phyloP scores from a whole-genome alignment of 768 basidiomycete genomes.

The Psilocybe azurescens region DNA sequence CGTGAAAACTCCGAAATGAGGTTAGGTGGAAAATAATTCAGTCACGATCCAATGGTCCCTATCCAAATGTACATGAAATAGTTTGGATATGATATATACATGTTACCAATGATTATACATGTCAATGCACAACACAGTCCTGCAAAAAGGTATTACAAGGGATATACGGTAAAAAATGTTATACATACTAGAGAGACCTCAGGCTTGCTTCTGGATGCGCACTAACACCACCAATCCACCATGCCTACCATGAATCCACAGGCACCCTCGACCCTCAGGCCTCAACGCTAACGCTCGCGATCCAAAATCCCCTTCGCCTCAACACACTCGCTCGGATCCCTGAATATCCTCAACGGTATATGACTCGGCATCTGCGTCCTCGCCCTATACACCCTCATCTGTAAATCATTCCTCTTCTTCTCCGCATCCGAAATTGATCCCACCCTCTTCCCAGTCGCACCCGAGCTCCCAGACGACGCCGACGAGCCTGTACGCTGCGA shows the following conservation, averaged over 20 bases:
- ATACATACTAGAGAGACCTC: not conserved
- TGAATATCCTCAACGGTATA: slow-evolving; percentile 69
- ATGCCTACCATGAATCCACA: not conserved
- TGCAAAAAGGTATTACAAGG: not conserved
- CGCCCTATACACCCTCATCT: slow-evolving; percentile 68
- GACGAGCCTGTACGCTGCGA: slow-evolving; percentile 16
- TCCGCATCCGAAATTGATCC: slow-evolving; percentile 52
- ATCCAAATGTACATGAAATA: not conserved
- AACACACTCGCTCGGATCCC: slow-evolving; percentile 69
- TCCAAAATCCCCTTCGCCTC: slow-evolving; percentile 57
- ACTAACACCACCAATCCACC: not conserved
- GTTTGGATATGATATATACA: not conserved
- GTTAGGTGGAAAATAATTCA: not conserved
- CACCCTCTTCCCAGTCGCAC: slow-evolving; percentile 11
- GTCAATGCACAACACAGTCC: not conserved
- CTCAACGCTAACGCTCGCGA: slow-evolving; percentile 18
- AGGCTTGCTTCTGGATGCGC: not conserved
- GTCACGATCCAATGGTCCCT: not conserved
- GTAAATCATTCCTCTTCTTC: slow-evolving; percentile 60
- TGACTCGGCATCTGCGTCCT: slow-evolving; percentile 60
- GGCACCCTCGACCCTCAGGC: not conserved
- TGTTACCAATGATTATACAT: not conserved
- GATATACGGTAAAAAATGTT: not conserved
- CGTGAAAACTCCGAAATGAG: not conserved
- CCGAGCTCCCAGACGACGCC: slow-evolving; percentile 5